Percentiles rank a stretch among this genome's conserved stretches.
phyloP scores from a whole-genome alignment of 768 basidiomycete genomes.

The Mycena venus region DNA sequence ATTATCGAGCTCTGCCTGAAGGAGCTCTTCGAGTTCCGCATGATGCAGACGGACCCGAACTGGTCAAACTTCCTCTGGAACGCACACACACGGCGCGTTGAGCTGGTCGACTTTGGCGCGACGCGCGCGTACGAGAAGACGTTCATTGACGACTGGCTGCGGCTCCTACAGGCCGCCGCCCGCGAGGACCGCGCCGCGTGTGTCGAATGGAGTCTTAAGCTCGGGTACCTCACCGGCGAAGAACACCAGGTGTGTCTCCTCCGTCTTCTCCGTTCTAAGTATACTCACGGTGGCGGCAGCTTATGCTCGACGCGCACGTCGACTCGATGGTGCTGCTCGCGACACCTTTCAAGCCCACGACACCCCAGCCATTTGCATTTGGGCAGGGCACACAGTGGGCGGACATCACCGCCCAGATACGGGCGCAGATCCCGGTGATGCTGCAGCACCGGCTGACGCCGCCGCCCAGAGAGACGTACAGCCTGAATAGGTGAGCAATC shows the following conservation, averaged over 20 bases:
- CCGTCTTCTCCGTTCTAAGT: not conserved
- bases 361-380: constrained; percentile 84
- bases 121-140: constrained; percentile 86
- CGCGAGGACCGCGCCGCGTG: constrained; percentile 76
- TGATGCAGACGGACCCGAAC: constrained; percentile 99
- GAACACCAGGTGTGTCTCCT: constrained; percentile 77
- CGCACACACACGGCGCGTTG: constrained; percentile 72
- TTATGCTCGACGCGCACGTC: constrained; percentile 91
- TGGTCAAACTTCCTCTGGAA: constrained; percentile 99
- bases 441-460: constrained; percentile 89
- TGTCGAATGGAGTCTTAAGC: constrained; percentile 76
- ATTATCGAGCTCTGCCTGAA: constrained; percentile 89
- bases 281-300: constrained; percentile 50
- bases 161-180: constrained; percentile 86
- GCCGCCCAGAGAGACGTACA: constrained; percentile 95
- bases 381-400: constrained; percentile 75
- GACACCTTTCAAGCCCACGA: constrained; percentile 80
- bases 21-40: constrained; percentile 90
- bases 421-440: constrained; percentile 91
- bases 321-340: constrained; percentile 88
- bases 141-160: constrained; percentile 92
- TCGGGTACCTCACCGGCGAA: constrained; percentile 92
- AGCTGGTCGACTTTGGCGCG: constrained; percentile 96
- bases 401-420: constrained; percentile 81
- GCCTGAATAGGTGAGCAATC: constrained; percentile 80